Evolutionary conservation across 371 early-diverging fungal genomes (phyloP).

Genomic region (Mortierella sp.): DNA sequence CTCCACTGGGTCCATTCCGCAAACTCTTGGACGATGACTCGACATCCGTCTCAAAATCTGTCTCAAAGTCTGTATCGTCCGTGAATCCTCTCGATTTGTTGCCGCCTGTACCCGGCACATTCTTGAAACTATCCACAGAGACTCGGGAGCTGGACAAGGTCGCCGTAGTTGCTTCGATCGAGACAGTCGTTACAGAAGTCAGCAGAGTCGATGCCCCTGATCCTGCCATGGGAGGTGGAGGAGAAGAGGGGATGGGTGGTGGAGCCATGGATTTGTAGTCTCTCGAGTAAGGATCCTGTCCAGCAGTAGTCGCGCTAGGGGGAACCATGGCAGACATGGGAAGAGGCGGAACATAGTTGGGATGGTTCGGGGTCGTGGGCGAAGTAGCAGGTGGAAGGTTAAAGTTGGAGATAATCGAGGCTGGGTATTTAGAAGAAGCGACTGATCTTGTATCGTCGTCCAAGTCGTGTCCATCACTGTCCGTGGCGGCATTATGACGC

Average conservation of each 20-base stretch:
- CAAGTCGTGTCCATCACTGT: conserved; percentile 5
- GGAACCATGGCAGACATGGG: conserved; percentile 3
- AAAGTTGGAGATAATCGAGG: conserved; percentile 45
- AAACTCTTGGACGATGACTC: conserved; percentile 13
- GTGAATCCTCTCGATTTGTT: background rate
- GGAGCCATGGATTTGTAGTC: conserved; percentile 21
- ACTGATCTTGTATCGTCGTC: conserved; percentile 19
- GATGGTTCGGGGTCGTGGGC: conserved; percentile 13
- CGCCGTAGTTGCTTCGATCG: conserved; percentile 44
- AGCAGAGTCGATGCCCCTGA: conserved; percentile 16
- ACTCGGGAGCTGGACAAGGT: conserved; percentile 37
- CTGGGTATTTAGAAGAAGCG: conserved; percentile 32
- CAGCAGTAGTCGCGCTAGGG: background rate
- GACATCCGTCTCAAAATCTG: conserved; percentile 27
- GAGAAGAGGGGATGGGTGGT: conserved; percentile 38
- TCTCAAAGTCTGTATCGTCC: conserved; percentile 20
- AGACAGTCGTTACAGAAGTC: conserved; percentile 40
- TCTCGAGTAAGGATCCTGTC: background rate
- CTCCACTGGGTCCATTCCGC: background rate
- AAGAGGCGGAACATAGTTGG: conserved; percentile 20
- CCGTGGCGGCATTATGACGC: conserved; percentile 4
- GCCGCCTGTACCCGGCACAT: conserved; percentile 29
- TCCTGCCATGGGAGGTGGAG: conserved; percentile 9
- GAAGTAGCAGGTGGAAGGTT: conserved; percentile 45
- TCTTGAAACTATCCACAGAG: conserved; percentile 47